Conservation (phyloP, 2,329 filamentous ascomycete species). For the Trichoderma endophyticum region DNA sequence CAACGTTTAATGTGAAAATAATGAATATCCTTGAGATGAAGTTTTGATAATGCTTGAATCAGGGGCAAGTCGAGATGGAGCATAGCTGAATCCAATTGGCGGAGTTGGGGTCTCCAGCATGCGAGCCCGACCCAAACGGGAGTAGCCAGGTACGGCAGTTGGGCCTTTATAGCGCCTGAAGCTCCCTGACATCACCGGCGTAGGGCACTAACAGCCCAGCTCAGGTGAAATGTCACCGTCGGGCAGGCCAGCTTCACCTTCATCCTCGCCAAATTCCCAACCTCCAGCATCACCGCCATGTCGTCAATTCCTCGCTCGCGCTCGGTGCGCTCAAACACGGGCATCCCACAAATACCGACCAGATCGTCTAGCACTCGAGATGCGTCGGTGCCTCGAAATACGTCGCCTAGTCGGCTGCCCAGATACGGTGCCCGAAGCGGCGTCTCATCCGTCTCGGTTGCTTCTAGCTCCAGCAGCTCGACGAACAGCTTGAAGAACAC, state of each 20-base stretch:
- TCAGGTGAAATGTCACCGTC: not conserved
- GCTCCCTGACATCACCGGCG: slow-evolving; percentile 14
- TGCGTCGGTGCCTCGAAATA: slow-evolving; percentile 32
- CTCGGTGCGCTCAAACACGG: slow-evolving; percentile 41
- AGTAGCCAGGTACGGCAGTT: slow-evolving; percentile 18
- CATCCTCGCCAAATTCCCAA: not conserved
- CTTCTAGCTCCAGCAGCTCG: slow-evolving; percentile 22
- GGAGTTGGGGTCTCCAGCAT: not conserved
- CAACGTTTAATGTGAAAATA: not conserved
- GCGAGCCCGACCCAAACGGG: not conserved
- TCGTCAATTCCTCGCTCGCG: slow-evolving; percentile 39
- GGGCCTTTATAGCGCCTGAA: slow-evolving; percentile 6
- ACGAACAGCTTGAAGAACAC: slow-evolving; percentile 21
- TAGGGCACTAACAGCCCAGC: not conserved
- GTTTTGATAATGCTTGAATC: not conserved
- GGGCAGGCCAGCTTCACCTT: not conserved
- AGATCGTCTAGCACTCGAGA: slow-evolving; percentile 22
- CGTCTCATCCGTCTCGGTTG: slow-evolving; percentile 33
- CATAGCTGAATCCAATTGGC: not conserved
- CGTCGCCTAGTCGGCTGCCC: slow-evolving; percentile 50
- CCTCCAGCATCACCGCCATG: not conserved
- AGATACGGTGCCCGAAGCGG: slow-evolving; percentile 36
- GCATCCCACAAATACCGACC: slow-evolving; percentile 24
- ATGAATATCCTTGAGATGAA: not conserved
- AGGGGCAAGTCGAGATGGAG: not conserved